Conservation (phyloP, 768 basidiomycete species). For the Phlebiopsis flavidoalba region DNA sequence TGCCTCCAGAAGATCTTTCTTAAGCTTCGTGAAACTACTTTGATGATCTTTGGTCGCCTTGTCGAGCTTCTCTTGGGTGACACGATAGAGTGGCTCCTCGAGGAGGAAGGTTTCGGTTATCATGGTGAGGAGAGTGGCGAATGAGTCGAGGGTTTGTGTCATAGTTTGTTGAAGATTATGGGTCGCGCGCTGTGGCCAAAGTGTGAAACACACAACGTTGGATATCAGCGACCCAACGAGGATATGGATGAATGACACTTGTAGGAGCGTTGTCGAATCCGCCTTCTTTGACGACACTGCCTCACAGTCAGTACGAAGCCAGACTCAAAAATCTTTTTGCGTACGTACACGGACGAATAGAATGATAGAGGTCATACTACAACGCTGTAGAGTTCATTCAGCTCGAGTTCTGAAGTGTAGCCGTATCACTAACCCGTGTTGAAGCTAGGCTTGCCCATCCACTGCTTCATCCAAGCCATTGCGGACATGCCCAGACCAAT, state of each 20-base stretch:
- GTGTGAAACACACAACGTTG: conserved; percentile 75
- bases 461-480: conserved; percentile 88
- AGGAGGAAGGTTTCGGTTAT: conserved; percentile 84
- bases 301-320: conserved; percentile 14
- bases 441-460: conserved; percentile 86
- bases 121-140: conserved; percentile 78
- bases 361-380: conserved; percentile 80
- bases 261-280: conserved; percentile 65
- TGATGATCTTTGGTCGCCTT: conserved; percentile 84
- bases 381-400: conserved; percentile 40
- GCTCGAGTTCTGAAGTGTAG: not conserved
- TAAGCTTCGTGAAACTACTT: conserved; percentile 83
- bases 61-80: conserved; percentile 60
- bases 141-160: conserved; percentile 81
- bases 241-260: conserved; percentile 67
- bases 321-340: not conserved
- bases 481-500: conserved; percentile 77
- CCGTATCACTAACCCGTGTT: conserved; percentile 58
- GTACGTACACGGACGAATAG: conserved; percentile 73
- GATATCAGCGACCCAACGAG: conserved; percentile 70
- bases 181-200: conserved; percentile 88
- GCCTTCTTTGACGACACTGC: conserved; percentile 83
- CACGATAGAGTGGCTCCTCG: conserved; percentile 55
- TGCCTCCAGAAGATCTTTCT: conserved; percentile 82
- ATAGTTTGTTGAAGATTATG: conserved; percentile 79